Conservation (phyloP, 257 asterid species). For the Ocimum tenuiflorum region DNA sequence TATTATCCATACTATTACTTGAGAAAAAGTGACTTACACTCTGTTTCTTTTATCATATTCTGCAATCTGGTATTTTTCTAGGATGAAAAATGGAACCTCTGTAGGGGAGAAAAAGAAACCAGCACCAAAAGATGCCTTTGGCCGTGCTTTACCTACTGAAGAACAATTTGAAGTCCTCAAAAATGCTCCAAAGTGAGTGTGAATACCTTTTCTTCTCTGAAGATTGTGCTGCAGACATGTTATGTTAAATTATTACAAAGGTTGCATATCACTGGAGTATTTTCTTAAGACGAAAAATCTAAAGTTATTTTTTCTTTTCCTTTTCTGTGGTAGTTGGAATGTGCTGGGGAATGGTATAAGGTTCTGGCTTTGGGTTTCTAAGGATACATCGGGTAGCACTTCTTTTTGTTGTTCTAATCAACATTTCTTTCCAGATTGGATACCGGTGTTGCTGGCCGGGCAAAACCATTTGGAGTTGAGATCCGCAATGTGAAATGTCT, state of each 20-base stretch:
- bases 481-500: conserved; percentile 96
- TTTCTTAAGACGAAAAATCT: background rate
- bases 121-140: conserved; percentile 80
- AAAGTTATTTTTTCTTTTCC: background rate
- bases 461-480: conserved; percentile 92
- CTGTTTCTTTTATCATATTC: conserved; percentile 12
- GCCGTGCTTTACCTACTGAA: conserved; percentile 88
- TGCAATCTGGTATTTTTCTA: conserved; percentile 22
- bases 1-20: background rate
- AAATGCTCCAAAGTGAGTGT: conserved; percentile 81
- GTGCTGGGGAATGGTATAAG: background rate
- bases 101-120: conserved; percentile 64
- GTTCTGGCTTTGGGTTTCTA: background rate
- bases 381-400: background rate
- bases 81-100: conserved; percentile 43
- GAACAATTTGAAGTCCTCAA: conserved; percentile 94
- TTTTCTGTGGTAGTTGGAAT: background rate
- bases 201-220: background rate
- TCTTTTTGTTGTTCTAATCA: background rate
- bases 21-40: background rate
- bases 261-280: conserved; percentile 6
- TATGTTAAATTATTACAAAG: background rate
- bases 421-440: conserved; percentile 58
- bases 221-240: background rate
- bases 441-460: conserved; percentile 83